Percentiles rank a stretch among this genome's conserved stretches.
phyloP scores from a whole-genome alignment of 306 rosid genomes.

The Quercus agrifolia region DNA sequence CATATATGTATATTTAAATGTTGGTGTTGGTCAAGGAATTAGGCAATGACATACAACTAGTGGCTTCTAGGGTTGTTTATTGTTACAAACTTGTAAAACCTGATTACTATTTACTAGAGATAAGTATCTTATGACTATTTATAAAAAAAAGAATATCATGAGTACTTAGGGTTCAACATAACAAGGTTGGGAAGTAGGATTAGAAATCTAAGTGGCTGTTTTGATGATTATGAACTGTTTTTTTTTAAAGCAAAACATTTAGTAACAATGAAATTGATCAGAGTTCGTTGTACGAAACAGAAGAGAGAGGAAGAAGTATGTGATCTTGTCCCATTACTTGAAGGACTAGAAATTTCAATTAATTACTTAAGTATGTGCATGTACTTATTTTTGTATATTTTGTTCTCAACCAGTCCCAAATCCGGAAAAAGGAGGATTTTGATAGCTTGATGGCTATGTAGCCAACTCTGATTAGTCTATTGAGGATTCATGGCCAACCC shows the following conservation, averaged over 20 bases:
- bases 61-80: background rate
- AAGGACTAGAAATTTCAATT: background rate
- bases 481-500: no score
- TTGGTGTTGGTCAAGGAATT: background rate
- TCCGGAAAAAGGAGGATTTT: no score
- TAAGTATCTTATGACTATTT: background rate
- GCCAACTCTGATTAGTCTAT: no score
- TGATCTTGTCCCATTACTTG: background rate
- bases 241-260: background rate
- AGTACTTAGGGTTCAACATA: background rate
- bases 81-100: background rate
- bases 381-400: no score
- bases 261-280: background rate
- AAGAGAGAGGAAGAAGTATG: background rate
- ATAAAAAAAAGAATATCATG: background rate
- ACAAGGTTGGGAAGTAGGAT: background rate
- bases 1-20: background rate
- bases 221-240: background rate
- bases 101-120: background rate
- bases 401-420: no score
- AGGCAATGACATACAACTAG: background rate
- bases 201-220: background rate
- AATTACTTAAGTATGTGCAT: background rate
- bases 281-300: background rate
- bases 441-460: no score